Evolutionary conservation across 2,329 filamentous ascomycete genomes (phyloP).

Genomic region (Microdochium trichocladiopsis): DNA sequence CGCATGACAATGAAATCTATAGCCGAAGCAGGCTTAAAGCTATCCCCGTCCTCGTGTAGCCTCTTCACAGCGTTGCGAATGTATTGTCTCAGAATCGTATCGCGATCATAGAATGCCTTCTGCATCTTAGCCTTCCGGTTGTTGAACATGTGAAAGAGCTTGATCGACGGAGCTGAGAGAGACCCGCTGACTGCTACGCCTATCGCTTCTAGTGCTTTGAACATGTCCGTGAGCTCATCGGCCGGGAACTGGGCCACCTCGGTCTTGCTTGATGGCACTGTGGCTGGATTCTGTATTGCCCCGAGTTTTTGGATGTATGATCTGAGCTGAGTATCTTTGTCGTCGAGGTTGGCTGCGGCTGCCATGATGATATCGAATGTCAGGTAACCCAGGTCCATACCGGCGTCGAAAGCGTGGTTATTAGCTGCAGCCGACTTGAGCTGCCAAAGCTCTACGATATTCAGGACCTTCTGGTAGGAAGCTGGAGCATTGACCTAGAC

Average conservation of each 20-base stretch:
- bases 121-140: not conserved
- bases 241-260: not conserved
- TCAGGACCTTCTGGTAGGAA: slow-evolving; percentile 1
- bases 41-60: not conserved
- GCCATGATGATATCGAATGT: slow-evolving; percentile 4
- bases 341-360: slow-evolving; percentile 1
- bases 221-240: not conserved
- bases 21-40: not conserved
- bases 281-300: not conserved
- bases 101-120: not conserved
- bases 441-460: slow-evolving; percentile 3
- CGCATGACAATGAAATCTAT: not conserved
- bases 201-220: not conserved
- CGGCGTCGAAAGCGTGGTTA: slow-evolving; percentile 1
- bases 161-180: not conserved
- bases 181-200: not conserved
- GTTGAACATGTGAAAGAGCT: not conserved
- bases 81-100: not conserved
- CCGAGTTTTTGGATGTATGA: not conserved
- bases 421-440: slow-evolving; percentile 1
- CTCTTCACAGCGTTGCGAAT: not conserved
- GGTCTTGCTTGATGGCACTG: not conserved
- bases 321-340: slow-evolving; percentile 1
- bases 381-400: slow-evolving; percentile 1
- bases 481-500: slow-evolving; percentile 1